These are phyloP conservation scores for Termitomyces sp. DNA, from an alignment of 768 basidiomycete species.

Conservation along the genomic window DNA sequence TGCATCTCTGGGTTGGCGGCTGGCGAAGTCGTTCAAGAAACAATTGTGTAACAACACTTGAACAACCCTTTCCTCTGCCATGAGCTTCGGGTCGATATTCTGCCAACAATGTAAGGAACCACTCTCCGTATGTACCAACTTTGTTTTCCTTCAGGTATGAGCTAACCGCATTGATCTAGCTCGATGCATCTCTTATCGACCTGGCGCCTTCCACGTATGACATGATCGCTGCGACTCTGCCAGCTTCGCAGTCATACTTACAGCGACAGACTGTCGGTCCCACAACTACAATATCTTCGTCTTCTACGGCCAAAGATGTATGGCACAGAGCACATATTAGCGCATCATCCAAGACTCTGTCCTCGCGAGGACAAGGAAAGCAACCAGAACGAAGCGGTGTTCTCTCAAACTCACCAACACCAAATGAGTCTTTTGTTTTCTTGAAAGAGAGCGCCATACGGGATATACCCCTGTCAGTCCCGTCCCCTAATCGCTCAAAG, in stretches of 20 bases:
- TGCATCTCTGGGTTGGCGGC: no score
- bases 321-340: constrained; percentile 53
- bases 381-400: constrained; percentile 42
- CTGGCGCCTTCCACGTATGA: constrained; percentile 85
- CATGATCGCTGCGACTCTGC: constrained; percentile 68
- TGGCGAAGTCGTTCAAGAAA: neutral
- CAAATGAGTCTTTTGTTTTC: constrained; percentile 89
- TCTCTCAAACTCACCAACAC: constrained; percentile 32
- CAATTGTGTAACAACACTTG: neutral
- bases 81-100: constrained; percentile 41
- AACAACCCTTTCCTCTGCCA: constrained; percentile 9
- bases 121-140: constrained; percentile 51
- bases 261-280: constrained; percentile 34
- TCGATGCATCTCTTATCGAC: constrained; percentile 89
- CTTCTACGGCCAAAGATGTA: constrained; percentile 50
- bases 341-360: constrained; percentile 31
- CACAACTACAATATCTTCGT: constrained; percentile 41
- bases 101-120: constrained; percentile 94
- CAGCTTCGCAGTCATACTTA: constrained; percentile 41
- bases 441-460: constrained; percentile 79
- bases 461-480: constrained; percentile 54
- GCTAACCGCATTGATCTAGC: constrained; percentile 28
- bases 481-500: constrained; percentile 38
- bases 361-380: constrained; percentile 55
- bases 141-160: neutral